phyloP scores from a whole-genome alignment of 1,139 yeast species.

The Geotrichum candidum region DNA sequence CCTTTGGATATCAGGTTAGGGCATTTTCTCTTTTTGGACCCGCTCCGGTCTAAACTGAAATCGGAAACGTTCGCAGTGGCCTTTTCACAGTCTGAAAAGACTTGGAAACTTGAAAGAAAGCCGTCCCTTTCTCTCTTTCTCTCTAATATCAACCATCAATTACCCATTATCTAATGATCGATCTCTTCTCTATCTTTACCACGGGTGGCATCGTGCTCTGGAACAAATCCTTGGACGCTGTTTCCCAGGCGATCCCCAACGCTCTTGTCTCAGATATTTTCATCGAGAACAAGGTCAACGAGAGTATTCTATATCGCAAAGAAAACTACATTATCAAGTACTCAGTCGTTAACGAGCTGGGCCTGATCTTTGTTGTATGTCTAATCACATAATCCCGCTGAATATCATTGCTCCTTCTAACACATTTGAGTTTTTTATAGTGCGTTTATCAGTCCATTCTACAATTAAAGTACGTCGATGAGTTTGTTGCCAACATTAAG shows the following conservation, averaged over 20 bases:
- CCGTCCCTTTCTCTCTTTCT: background rate
- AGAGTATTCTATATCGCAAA: slow-evolving; percentile 22
- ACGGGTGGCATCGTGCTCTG: slow-evolving; percentile 55
- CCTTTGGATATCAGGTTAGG: background rate
- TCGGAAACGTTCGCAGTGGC: background rate
- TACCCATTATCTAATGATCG: slow-evolving; percentile 40
- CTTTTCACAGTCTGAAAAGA: background rate
- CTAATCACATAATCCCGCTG: background rate
- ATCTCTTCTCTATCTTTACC: slow-evolving; percentile 50
- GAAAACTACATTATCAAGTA: slow-evolving; percentile 38
- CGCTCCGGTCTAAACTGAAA: background rate
- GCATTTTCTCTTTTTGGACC: background rate
- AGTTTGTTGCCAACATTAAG: slow-evolving; percentile 32
- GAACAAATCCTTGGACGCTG: slow-evolving; percentile 39
- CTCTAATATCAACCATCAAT: background rate
- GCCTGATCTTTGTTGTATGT: slow-evolving; percentile 32
- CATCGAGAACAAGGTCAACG: slow-evolving; percentile 33
- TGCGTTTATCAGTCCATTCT: slow-evolving; percentile 35
- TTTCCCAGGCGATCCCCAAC: slow-evolving; percentile 44
- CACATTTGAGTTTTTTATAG: background rate
- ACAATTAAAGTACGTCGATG: slow-evolving; percentile 35
- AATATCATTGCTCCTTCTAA: background rate
- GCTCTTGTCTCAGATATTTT: slow-evolving; percentile 47
- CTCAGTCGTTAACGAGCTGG: slow-evolving; percentile 33
- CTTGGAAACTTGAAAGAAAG: background rate